Evolutionary conservation across 768 basidiomycete genomes (phyloP).

Genomic region (Pilatotrama ljubarskyi): DNA sequence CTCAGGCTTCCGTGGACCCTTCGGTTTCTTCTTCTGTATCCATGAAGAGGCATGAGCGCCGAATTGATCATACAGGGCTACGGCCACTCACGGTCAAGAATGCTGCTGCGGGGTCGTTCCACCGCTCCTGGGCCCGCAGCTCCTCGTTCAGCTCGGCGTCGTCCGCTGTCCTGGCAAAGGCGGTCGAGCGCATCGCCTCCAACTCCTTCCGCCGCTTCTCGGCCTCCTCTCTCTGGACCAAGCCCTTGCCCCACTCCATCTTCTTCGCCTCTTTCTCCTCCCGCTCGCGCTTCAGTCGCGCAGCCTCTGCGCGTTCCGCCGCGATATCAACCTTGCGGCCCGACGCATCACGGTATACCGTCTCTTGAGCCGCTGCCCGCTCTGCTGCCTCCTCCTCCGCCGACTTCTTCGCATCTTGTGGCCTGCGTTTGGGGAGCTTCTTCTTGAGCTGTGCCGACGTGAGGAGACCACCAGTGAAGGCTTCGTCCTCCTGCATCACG

Average conservation of each 20-base stretch:
- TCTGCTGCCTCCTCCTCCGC: conserved; percentile 51
- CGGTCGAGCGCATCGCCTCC: conserved; percentile 62
- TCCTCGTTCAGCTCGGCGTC: conserved; percentile 87
- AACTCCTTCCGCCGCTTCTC: conserved; percentile 66
- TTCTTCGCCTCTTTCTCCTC: conserved; percentile 87
- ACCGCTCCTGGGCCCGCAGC: conserved; percentile 74
- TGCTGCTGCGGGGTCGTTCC: conserved; percentile 98
- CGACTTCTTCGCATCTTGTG: conserved; percentile 33
- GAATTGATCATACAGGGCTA: neutral
- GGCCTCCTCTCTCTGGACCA: conserved; percentile 82
- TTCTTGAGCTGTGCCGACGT: conserved; percentile 75
- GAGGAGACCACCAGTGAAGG: conserved; percentile 75
- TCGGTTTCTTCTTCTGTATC: conserved; percentile 67
- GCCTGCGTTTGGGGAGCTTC: conserved; percentile 45
- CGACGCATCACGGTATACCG: conserved; percentile 88
- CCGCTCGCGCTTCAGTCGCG: conserved; percentile 71
- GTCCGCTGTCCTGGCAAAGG: conserved; percentile 79
- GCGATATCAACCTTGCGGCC: conserved; percentile 91
- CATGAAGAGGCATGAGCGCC: neutral
- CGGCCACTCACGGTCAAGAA: conserved; percentile 75
- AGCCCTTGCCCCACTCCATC: conserved; percentile 98
- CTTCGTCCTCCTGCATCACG: conserved; percentile 44
- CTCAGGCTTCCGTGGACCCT: conserved; percentile 79
- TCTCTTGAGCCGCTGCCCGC: conserved; percentile 73
- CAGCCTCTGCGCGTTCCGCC: conserved; percentile 81